Conservation (phyloP, 495 filamentous ascomycete genomes). For the Barbatosphaeria neglecta region DNA sequence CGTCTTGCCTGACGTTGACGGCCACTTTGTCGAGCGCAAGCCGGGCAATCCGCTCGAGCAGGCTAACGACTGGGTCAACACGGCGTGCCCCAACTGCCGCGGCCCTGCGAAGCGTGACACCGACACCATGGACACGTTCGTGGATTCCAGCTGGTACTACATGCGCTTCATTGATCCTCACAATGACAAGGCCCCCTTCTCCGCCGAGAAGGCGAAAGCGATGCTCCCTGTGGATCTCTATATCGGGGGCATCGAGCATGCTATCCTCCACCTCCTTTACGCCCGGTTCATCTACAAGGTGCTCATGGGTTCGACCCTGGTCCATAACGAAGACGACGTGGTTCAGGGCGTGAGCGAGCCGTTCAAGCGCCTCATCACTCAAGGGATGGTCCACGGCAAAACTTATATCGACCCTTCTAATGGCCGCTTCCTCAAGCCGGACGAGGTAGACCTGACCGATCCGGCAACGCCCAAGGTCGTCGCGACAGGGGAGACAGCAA, state of each 20-base stretch:
- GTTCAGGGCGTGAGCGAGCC: slow-evolving; percentile 47
- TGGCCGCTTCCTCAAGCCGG: slow-evolving; percentile 65
- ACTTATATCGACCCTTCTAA: slow-evolving; percentile 66
- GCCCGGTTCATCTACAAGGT: slow-evolving; percentile 87
- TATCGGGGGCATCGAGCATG: slow-evolving; percentile 80
- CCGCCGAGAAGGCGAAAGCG: slow-evolving; percentile 37
- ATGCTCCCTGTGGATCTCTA: slow-evolving; percentile 71
- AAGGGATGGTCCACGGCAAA: slow-evolving; percentile 87
- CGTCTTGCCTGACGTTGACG: slow-evolving; percentile 55
- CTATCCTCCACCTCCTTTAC: slow-evolving; percentile 85
- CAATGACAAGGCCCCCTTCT: slow-evolving; percentile 51
- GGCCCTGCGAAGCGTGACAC: slow-evolving; percentile 68
- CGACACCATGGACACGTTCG: slow-evolving; percentile 93
- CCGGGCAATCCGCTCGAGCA: slow-evolving; percentile 67
- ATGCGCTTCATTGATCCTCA: slow-evolving; percentile 64
- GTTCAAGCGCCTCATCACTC: slow-evolving; percentile 68
- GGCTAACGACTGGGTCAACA: slow-evolving; percentile 61
- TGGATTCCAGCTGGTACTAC: slow-evolving; percentile 89
- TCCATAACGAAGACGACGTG: slow-evolving; percentile 7
- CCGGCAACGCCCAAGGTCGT: slow-evolving; percentile 46
- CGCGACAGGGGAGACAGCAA: slow-evolving; percentile 43
- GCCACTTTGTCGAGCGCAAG: slow-evolving; percentile 55
- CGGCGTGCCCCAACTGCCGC: slow-evolving; percentile 60
- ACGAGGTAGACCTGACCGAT: slow-evolving; percentile 57
- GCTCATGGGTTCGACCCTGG: slow-evolving; percentile 42